Conservation (phyloP, 2,329 filamentous ascomycete genomes). For the Colletotrichum melonis region DNA sequence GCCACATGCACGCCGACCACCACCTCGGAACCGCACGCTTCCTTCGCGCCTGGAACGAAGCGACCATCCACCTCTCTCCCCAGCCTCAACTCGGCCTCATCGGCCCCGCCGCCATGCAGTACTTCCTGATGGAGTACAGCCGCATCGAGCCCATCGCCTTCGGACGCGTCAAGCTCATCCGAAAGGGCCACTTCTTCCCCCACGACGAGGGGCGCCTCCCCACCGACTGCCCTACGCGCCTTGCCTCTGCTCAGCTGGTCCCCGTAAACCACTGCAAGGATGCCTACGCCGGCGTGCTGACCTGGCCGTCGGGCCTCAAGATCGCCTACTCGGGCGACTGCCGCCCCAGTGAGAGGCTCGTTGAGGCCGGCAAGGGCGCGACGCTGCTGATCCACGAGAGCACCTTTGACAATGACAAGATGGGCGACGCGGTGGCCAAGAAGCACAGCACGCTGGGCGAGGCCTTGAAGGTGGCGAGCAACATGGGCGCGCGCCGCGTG, state of each 20-base stretch:
- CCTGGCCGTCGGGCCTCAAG: slow-evolving; percentile 84
- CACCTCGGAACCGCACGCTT: slow-evolving; percentile 87
- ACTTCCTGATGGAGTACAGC: slow-evolving; percentile 84
- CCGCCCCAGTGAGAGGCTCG: slow-evolving; percentile 79
- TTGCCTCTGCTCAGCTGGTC: slow-evolving; percentile 75
- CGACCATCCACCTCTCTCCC: slow-evolving; percentile 49
- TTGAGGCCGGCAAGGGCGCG: slow-evolving; percentile 75
- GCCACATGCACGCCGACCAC: slow-evolving; percentile 95
- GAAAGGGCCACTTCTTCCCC: background rate
- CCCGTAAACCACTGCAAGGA: slow-evolving; percentile 83
- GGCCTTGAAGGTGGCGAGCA: slow-evolving; percentile 79
- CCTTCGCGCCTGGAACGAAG: slow-evolving; percentile 83
- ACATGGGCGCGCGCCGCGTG: slow-evolving; percentile 84
- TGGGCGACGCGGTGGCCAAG: slow-evolving; percentile 83
- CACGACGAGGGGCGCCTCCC: slow-evolving; percentile 47
- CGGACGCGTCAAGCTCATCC: slow-evolving; percentile 55
- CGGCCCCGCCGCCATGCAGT: slow-evolving; percentile 77
- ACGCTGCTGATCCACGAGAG: slow-evolving; percentile 95
- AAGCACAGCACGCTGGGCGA: slow-evolving; percentile 91
- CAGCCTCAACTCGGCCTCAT: slow-evolving; percentile 69
- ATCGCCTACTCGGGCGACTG: slow-evolving; percentile 96
- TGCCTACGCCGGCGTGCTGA: slow-evolving; percentile 80
- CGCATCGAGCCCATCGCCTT: slow-evolving; percentile 82
- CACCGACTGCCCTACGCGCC: slow-evolving; percentile 63
- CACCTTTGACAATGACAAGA: slow-evolving; percentile 90